Evolutionary conservation across 257 asterid species (phyloP).

Genomic region (Handroanthus guayacan): DNA sequence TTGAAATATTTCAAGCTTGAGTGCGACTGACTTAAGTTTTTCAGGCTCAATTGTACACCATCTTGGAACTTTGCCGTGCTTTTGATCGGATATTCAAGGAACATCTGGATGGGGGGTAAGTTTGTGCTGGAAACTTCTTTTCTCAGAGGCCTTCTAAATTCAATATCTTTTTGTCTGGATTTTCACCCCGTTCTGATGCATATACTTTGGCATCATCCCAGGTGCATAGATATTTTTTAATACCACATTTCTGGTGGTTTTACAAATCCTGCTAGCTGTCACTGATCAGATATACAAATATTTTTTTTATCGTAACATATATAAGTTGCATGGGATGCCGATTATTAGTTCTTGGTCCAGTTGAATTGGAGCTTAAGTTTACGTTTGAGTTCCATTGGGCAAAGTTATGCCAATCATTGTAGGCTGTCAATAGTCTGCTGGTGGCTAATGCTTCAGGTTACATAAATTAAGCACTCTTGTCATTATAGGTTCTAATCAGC

Average conservation of each 20-base stretch:
- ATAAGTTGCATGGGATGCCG: background rate
- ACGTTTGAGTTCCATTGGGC: background rate
- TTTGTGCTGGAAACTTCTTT: constrained; percentile 19
- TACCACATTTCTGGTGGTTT: background rate
- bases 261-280: background rate
- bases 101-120: constrained; percentile 98
- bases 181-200: background rate
- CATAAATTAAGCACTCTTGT: background rate
- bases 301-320: background rate
- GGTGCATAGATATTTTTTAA: background rate
- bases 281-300: background rate
- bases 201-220: background rate
- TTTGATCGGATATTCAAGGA: constrained; percentile 92
- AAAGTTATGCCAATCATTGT: background rate
- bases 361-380: background rate
- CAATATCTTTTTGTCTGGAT: background rate
- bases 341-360: background rate
- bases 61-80: constrained; percentile 97
- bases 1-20: constrained; percentile 19
- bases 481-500: constrained; percentile 29
- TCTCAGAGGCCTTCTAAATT: constrained; percentile 6
- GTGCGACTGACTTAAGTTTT: constrained; percentile 36
- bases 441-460: background rate
- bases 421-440: background rate
- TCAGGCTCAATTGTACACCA: constrained; percentile 94